Evolutionary conservation across 148 eudicot genomes (phyloP), one percentile per base, ranked within the genome.

Genomic region (Camellia japonica): DNA sequence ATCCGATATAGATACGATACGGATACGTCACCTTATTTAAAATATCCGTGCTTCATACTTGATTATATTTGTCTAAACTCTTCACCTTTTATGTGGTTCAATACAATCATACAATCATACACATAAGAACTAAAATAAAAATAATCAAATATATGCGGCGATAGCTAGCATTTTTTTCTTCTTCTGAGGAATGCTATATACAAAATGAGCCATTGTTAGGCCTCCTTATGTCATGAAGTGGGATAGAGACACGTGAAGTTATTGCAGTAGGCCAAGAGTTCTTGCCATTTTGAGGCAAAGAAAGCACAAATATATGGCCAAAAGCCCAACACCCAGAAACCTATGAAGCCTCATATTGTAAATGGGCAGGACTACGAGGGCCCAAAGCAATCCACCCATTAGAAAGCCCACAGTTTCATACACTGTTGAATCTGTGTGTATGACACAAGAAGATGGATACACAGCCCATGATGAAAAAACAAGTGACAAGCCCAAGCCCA

Each of bases 231-330:
- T 69, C 42, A 60, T 6, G 30, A 44, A 13, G 16, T 70, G 78
- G 41, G 47, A 65, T 38, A 59, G 59, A 15, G 6, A 47, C 60
- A 6, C 23, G 13, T 63, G 42, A 56, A 38, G 30, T 23, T 23
- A 18, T 51, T 72, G 71, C 1, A 72, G 23, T 58, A 80, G 19
- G n/a, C 83, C 80, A 63, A 82, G 47, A n/a, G 76, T 55, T 68
- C 71, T 75, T 5, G 80, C 75, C 56, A 83, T 23, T 23, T 75
- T 75, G 0, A 80, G 75, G 56, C 16, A 83, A 0, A 83, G 52
- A 70, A 83, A 83, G 71, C 86, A 75, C 59, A 74, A 69, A 38
- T 83, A 83, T 60, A 79, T 83, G 52, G 51, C 73, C 66, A 83
- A 54, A 41, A 83, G 83, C 13, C 86, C 86, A 20, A 49, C 55